Base-by-base conservation (phyloP, 1,284 basidiomycete species). In the Inonotus obliquus region DNA sequence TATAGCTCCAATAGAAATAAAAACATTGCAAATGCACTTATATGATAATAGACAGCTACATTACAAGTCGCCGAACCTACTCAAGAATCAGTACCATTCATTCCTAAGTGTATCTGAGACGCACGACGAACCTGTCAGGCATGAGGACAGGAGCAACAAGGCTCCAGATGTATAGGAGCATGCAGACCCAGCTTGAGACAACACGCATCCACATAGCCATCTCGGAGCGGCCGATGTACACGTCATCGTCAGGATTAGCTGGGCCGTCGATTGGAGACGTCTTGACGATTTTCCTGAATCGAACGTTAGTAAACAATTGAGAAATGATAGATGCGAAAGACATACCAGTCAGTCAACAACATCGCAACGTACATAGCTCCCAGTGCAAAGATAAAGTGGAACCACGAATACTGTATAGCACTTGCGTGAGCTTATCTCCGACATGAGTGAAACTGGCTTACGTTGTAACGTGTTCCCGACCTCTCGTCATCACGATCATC, bases 121-220 rank as follows among this genome's bases (percentile, higher is more conserved):
- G n/a, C 5, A 35, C 6, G 29, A 65, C 75, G 57, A 61, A 89
- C 89, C 90, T 79, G 69, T 92, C 96, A 52, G 95, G 95, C 83
- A 95, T 79, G 32, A 97, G 64, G 35, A 94, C 89, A 1, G 96
- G 96, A 10, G 94, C 96, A 48, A 97, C 69, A 65, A 96, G 75
- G 69, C 91, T 96, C 95, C 94, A 97, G 37, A 84, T 83, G 73
- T 97, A 98, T 54, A 98, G 77, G 47, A 86, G 70, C 76, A 96
- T 91, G 74, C 94, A 97, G 37, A 96, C 81, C 95, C 96, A 99
- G 68, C 92, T 92, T 53, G 93, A 96, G 38, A 98, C 90, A 51
- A 98, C 84, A 4, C 97, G 81, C 92, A 98, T 98, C 96, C 97
- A 99, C 96, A 99, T 99, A 2, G 96, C 94, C 4, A 92, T 90